phyloP scores from a whole-genome alignment of 1,139 yeast genomes.

The Suhomyces maxii region DNA sequence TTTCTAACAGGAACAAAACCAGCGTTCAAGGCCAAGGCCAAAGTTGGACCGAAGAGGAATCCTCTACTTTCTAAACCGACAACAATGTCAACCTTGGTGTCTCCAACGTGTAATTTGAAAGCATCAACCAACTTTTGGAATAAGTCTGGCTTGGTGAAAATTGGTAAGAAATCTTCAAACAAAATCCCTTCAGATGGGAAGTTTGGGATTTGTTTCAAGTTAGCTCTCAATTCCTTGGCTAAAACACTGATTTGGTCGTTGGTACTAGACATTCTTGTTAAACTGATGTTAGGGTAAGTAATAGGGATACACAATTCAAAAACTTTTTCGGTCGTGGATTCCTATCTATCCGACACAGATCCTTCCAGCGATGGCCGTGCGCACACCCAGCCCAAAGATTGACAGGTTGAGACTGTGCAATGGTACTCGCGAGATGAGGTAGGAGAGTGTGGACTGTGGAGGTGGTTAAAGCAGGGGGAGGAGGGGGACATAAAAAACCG shows the following conservation, averaged over 20 bases:
- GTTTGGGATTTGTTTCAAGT: conserved; percentile 82
- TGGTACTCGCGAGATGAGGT: no score
- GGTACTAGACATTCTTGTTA: conserved; percentile 5
- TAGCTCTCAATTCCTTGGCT: conserved; percentile 62
- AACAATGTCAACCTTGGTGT: conserved; percentile 75
- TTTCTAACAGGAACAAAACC: conserved; percentile 96
- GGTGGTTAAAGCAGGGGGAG: no score
- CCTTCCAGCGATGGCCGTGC: no score
- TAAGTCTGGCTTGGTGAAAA: conserved; percentile 76
- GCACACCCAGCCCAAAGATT: no score
- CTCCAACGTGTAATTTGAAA: conserved; percentile 71
- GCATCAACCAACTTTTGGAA: conserved; percentile 83
- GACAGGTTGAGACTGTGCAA: no score
- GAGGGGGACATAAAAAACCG: no score
- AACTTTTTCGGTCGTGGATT: neutral
- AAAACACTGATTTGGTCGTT: conserved; percentile 36
- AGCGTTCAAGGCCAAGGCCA: conserved; percentile 84
- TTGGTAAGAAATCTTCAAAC: conserved; percentile 94
- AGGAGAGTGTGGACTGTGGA: no score
- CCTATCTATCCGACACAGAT: no score
- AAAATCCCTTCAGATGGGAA: conserved; percentile 92
- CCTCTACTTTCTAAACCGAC: conserved; percentile 98
- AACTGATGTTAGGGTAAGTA: neutral
- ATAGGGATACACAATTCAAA: neutral
- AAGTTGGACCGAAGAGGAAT: conserved; percentile 90